These are phyloP conservation scores for Diaporthe helianthi DNA, from an alignment of 2,329 filamentous ascomycete genomes.

Conservation along the genomic window DNA sequence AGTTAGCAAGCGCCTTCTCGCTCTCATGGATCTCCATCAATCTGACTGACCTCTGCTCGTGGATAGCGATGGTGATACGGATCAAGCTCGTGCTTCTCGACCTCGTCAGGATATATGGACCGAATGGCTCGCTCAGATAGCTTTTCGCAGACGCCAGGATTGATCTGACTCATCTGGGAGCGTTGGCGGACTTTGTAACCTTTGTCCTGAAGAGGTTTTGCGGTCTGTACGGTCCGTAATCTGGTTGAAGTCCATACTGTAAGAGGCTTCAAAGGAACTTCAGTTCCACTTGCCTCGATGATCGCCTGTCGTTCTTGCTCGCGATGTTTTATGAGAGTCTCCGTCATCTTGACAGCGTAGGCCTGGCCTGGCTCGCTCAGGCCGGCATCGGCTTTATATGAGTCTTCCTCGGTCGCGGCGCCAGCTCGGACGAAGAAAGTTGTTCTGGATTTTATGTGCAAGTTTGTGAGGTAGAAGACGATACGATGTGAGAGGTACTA, in stretches of 20 bases:
- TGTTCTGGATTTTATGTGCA: slow-evolving; percentile 93
- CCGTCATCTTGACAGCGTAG: slow-evolving; percentile 86
- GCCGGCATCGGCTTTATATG: slow-evolving; percentile 87
- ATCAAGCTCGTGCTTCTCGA: slow-evolving; percentile 89
- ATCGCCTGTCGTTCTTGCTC: slow-evolving; percentile 78
- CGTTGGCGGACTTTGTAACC: slow-evolving; percentile 90
- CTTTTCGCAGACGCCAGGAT: slow-evolving; percentile 94
- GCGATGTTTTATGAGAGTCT: slow-evolving; percentile 81
- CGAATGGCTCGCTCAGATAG: slow-evolving; percentile 85
- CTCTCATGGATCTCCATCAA: not conserved
- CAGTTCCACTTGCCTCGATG: slow-evolving; percentile 71
- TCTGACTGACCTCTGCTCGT: slow-evolving; percentile 76
- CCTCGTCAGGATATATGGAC: slow-evolving; percentile 85
- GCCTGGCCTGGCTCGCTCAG: slow-evolving; percentile 80
- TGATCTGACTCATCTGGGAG: slow-evolving; percentile 96
- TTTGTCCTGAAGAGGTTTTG: slow-evolving; percentile 76
- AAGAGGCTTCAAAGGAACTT: slow-evolving; percentile 77
- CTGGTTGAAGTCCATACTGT: slow-evolving; percentile 96
- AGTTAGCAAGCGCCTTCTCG: slow-evolving; percentile 18
- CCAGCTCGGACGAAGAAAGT: slow-evolving; percentile 91
- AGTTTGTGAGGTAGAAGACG: slow-evolving; percentile 96
- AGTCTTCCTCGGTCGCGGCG: slow-evolving; percentile 81
- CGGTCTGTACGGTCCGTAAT: slow-evolving; percentile 88
- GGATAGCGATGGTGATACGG: slow-evolving; percentile 98
- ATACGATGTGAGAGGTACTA: slow-evolving; percentile 91